phyloP scores from a whole-genome alignment of 176 grass and related monocot genomes.

The Elymus sibiricus region DNA sequence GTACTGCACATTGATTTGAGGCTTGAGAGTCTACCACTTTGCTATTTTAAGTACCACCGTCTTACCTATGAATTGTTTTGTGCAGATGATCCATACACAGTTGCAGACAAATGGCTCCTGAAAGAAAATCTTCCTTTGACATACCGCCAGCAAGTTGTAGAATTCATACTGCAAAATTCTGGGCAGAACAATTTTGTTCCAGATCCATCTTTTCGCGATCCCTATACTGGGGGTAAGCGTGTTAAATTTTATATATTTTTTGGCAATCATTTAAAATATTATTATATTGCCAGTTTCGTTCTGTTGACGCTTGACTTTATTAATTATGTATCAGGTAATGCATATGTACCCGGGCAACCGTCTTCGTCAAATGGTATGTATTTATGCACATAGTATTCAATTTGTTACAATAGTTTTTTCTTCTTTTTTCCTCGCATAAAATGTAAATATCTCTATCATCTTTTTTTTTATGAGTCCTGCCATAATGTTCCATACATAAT shows the following conservation, averaged over 20 bases:
- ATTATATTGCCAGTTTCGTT: constrained; percentile 1
- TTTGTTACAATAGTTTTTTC: background rate
- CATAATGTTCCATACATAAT: constrained; percentile 11
- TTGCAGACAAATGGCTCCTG: constrained; percentile 93
- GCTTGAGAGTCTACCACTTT: background rate
- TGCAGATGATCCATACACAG: constrained; percentile 86
- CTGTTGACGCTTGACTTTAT: constrained; percentile 23
- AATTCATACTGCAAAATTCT: constrained; percentile 96
- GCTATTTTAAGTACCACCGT: background rate
- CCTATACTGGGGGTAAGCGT: constrained; percentile 87
- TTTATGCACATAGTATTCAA: background rate
- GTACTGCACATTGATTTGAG: background rate
- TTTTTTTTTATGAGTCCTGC: background rate
- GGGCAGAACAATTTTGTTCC: constrained; percentile 80
- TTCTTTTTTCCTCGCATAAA: background rate
- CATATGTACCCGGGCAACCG: constrained; percentile 85
- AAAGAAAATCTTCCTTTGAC: constrained; percentile 90
- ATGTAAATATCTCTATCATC: background rate
- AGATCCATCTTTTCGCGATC: constrained; percentile 89
- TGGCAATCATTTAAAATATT: constrained; percentile 2
- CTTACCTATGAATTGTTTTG: background rate
- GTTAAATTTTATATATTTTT: constrained; percentile 8
- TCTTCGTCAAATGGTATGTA: constrained; percentile 59
- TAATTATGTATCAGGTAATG: constrained; percentile 60
- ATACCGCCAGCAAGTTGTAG: constrained; percentile 92